These are phyloP conservation scores for Arabidopsis arenosa DNA, from an alignment of 345 rosid species.

Conservation along the genomic window DNA sequence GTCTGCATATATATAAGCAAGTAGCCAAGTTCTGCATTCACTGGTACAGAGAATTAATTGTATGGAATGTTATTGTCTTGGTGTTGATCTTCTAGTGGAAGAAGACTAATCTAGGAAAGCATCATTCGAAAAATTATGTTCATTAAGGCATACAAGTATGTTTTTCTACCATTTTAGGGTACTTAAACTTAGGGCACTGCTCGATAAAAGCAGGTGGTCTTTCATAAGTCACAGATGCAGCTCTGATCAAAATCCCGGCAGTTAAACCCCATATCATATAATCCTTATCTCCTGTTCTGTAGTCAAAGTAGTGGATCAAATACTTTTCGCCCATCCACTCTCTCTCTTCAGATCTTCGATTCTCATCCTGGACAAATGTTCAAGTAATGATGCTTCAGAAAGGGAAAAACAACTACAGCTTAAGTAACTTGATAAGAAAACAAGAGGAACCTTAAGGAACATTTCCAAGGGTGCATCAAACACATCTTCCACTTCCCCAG, in stretches of 20 bases:
- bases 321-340: constrained; percentile 76
- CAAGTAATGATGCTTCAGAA: constrained; percentile 19
- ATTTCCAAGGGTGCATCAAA: constrained; percentile 94
- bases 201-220: constrained; percentile 66
- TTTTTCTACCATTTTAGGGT: constrained; percentile 51
- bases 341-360: constrained; percentile 65
- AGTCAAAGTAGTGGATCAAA: constrained; percentile 68
- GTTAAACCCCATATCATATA: constrained; percentile 77
- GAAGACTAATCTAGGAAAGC: constrained; percentile 32
- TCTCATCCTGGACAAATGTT: constrained; percentile 61
- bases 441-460: constrained; percentile 74
- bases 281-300: constrained; percentile 54
- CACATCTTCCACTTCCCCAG: constrained; percentile 84
- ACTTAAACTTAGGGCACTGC: constrained; percentile 67
- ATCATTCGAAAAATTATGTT: constrained; percentile 18
- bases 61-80: constrained; percentile 27
- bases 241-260: constrained; percentile 71
- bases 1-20: constrained; percentile 19
- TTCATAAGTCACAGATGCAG: constrained; percentile 72
- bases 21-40: constrained; percentile 39
- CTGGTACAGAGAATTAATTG: constrained; percentile 35
- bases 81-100: neutral
- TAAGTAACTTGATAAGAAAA: constrained; percentile 28
- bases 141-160: constrained; percentile 48
- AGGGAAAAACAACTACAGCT: neutral